Base-by-base conservation (phyloP, 345 rosid genomes). In the Eucalyptus cloeziana region DNA sequence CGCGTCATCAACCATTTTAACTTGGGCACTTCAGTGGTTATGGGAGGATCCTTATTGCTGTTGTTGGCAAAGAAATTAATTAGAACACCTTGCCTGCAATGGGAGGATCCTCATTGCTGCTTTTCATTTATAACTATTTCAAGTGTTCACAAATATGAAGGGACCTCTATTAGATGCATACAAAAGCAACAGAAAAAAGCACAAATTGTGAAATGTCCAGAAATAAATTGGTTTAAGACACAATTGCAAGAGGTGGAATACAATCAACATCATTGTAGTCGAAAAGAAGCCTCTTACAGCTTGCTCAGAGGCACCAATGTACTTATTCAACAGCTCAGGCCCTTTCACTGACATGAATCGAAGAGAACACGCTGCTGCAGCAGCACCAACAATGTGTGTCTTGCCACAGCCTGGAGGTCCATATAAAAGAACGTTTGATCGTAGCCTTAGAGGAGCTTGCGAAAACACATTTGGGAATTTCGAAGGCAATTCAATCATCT, bases 331-430 rank as follows among this genome's bases (percentile, higher is more conserved):
- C 81, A 97, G 93, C 92, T 97, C 99, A 89, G 99, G 99, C 80
- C 99, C 99, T 91, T 97, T 97, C 88, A 97, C 98, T 24, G 99
- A 96, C 91, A 97, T 96, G 91, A 96, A 97, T 85, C 97, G 94
- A 67, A 97, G 92, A 16, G 99, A 96, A 91, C 98, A 97, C 62
- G 98, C 96, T 90, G 99, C 97, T 80, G 99, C 98, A 86, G 96
- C 97, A 89, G 99, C 98, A 90, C 97, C 99, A 89, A 97, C 99
- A 89, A 97, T 96, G 96, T 96, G 98, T 58, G 99, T 97, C 95
- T 97, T 97, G 89, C 99, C 99, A 90, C 99, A 96, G 87, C 99
- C 99, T 90, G 98, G 98, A 91, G 98, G 99, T 86, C 99, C 99
- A 92, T 97, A 96, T 89, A 97, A 93, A 88, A 97, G 99, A 92